Base-by-base conservation (phyloP, 345 rosid species). In the Populus alba region DNA sequence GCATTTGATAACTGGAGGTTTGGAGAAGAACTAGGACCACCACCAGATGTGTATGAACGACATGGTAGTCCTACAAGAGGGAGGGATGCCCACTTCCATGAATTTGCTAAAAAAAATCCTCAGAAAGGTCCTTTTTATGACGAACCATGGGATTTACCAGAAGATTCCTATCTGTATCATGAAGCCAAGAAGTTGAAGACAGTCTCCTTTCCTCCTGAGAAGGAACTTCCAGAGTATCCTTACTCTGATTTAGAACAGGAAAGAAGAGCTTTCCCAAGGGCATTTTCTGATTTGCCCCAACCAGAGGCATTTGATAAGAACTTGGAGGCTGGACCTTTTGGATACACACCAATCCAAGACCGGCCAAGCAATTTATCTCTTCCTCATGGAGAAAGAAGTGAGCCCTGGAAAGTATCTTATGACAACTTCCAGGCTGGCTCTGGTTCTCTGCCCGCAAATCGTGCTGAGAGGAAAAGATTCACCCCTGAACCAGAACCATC, bases 61-160 rank as follows among this genome's bases (percentile, higher is more conserved):
- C 86, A 37, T 53, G 85, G 71, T 55, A 94, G 91, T 87, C 94
- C 97, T 71, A 20, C 63, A 37, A 83, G 91, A 78, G 94, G 84
- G 72, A 85, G 88, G 86, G 83, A 57, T 68, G 73, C 80, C 29
- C 79, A 81, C 33, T 84, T 83, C 73, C 88, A 81, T 79, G 91
- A 90, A 71, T 83, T 71, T 79, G 77, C 87, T 70, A 88, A 78
- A 71, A 86, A 81, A 74, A 79, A 81, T 66, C 62, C 88, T 75
- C 83, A 78, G 38, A 88, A 85, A 80, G 84, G 71, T 81, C 79
- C 88, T 59, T 41, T 75, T 70, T 89, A 86, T 41, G 94, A 90
- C 78, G 98, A 92, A 81, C 90, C 85, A 45, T 87, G 98, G 95
- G 97, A 90, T 79, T 76, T 88, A 75, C 86, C 91, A 9, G 97